Percentiles rank a stretch among this genome's conserved stretches.
These are phyloP conservation scores for Verbascum thapsus DNA, from an alignment of 257 asterid species.

Conservation along the genomic window DNA sequence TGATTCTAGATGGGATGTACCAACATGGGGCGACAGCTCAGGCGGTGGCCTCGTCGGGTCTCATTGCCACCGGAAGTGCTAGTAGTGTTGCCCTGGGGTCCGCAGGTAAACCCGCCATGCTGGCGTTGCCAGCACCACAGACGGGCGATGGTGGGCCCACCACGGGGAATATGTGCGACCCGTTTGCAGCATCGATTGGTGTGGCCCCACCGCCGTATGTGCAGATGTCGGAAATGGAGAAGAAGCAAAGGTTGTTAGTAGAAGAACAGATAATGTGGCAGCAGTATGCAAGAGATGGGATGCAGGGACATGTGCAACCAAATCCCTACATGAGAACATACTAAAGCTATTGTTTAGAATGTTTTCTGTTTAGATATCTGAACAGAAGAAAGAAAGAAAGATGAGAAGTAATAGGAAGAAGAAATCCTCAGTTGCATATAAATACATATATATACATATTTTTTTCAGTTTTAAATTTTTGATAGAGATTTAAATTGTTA, in stretches of 20 bases:
- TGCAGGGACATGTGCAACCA: slow-evolving; percentile 63
- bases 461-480: too few species aligned
- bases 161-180: slow-evolving; percentile 40
- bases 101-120: slow-evolving; percentile 78
- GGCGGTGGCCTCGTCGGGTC: slow-evolving; percentile 65
- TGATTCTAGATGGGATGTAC: slow-evolving; percentile 87
- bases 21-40: slow-evolving; percentile 65
- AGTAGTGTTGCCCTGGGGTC: slow-evolving; percentile 87
- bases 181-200: slow-evolving; percentile 70
- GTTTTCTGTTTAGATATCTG: too few species aligned
- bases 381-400: too few species aligned
- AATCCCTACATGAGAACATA: slow-evolving; percentile 41
- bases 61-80: slow-evolving; percentile 72
- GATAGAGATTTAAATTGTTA: slow-evolving; percentile 16
- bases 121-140: slow-evolving; percentile 88
- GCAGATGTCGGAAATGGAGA: slow-evolving; percentile 94
- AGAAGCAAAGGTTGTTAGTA: slow-evolving; percentile 64
- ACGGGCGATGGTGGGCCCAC: slow-evolving; percentile 35
- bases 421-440: not conserved
- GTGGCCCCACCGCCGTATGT: slow-evolving; percentile 84
- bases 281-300: slow-evolving; percentile 75
- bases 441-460: too few species aligned
- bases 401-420: not conserved
- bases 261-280: slow-evolving; percentile 93
- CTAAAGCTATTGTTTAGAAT: slow-evolving; percentile 34